These are phyloP conservation scores for Solanum pimpinellifolium DNA, from an alignment of 257 asterid genomes.

Conservation along the genomic window DNA sequence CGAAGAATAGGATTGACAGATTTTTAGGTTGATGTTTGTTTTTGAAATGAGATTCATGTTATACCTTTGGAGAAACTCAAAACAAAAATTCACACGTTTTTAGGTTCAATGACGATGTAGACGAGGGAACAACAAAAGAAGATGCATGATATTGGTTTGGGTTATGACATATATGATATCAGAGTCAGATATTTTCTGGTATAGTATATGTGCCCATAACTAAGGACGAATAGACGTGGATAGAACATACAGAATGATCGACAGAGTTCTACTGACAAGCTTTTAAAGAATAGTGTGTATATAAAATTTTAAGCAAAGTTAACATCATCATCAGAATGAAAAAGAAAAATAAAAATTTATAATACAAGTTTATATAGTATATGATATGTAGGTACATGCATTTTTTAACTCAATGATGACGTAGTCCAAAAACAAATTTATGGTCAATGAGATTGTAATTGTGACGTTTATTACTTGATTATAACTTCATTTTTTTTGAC, in stretches of 20 bases:
- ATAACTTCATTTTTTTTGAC: background rate
- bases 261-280: background rate
- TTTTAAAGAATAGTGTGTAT: background rate
- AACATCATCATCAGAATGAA: background rate
- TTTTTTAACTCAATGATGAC: background rate
- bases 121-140: background rate
- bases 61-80: background rate
- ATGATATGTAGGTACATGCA: background rate
- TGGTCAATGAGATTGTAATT: background rate
- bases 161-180: background rate
- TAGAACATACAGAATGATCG: background rate
- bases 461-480: background rate
- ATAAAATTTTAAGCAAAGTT: background rate
- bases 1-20: fast-evolving
- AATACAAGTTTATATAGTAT: background rate
- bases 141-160: background rate
- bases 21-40: background rate
- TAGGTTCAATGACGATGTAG: background rate
- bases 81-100: background rate
- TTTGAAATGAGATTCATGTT: background rate
- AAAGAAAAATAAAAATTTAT: background rate
- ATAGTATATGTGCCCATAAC: background rate
- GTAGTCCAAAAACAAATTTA: background rate
- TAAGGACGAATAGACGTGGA: too few species aligned
- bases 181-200: background rate